Evolutionary conservation across 2,329 filamentous ascomycete species (phyloP).

Genomic region (Claviceps sp.): DNA sequence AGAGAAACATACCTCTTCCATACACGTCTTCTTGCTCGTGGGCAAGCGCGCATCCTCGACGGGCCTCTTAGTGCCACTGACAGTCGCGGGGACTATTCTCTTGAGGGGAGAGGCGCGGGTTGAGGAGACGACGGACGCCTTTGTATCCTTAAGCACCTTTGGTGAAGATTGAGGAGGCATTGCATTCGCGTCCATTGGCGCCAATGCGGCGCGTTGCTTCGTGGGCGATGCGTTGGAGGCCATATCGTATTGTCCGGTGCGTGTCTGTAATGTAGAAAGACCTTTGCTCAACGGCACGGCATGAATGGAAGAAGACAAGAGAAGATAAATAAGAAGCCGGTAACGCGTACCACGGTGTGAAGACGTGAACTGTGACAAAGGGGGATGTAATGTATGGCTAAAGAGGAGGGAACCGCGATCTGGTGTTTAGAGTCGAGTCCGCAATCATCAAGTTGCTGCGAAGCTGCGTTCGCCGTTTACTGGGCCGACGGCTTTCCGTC

Average conservation of each 20-base stretch:
- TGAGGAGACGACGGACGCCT: neutral
- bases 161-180: slow-evolving; percentile 16
- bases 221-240: slow-evolving; percentile 17
- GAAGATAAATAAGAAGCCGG: neutral
- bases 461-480: neutral
- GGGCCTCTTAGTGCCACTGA: slow-evolving; percentile 14
- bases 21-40: slow-evolving; percentile 20
- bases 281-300: neutral
- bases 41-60: slow-evolving; percentile 12
- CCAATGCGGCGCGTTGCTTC: slow-evolving; percentile 37
- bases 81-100: neutral
- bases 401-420: neutral
- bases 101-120: slow-evolving; percentile 7
- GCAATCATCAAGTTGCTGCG: neutral
- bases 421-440: neutral
- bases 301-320: neutral
- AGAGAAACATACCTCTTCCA: slow-evolving; percentile 17
- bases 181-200: slow-evolving; percentile 32
- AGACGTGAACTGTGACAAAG: neutral
- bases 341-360: neutral
- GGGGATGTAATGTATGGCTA: neutral
- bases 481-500: neutral
- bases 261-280: neutral
- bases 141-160: slow-evolving; percentile 6
- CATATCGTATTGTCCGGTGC: neutral